Evolutionary conservation across 2,329 filamentous ascomycete species (phyloP).

Genomic region (Leptoxyphium fumago): DNA sequence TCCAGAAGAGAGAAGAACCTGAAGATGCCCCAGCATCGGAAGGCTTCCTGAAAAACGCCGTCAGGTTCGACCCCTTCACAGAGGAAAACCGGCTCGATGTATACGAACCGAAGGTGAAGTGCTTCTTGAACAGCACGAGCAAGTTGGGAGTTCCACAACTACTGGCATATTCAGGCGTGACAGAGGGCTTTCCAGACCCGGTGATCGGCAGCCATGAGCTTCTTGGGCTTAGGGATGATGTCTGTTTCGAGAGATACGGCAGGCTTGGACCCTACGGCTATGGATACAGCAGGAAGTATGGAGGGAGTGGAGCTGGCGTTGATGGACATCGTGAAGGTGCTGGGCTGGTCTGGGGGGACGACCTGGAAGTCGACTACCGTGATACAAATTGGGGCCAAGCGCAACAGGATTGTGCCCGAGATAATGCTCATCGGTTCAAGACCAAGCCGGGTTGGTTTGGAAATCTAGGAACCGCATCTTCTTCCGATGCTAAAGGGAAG

Average conservation of each 20-base stretch:
- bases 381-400: slow-evolving; percentile 64
- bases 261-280: slow-evolving; percentile 79
- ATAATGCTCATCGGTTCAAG: slow-evolving; percentile 57
- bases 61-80: slow-evolving; percentile 52
- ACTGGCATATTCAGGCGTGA: slow-evolving; percentile 61
- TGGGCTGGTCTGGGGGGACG: slow-evolving; percentile 62
- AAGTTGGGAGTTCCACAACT: slow-evolving; percentile 54
- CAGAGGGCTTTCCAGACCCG: slow-evolving; percentile 70
- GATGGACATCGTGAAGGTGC: slow-evolving; percentile 69
- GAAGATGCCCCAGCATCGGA: slow-evolving; percentile 11
- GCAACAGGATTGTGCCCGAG: slow-evolving; percentile 56
- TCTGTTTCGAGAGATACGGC: slow-evolving; percentile 89
- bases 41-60: slow-evolving; percentile 10
- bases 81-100: slow-evolving; percentile 23
- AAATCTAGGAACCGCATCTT: slow-evolving; percentile 12
- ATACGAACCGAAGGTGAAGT: slow-evolving; percentile 51
- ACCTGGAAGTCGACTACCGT: slow-evolving; percentile 61
- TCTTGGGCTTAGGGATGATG: slow-evolving; percentile 62
- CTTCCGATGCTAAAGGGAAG: slow-evolving; percentile 8
- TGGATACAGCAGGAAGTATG: slow-evolving; percentile 64
- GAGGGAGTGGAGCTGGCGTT: slow-evolving; percentile 73
- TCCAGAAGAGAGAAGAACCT: slow-evolving; percentile 18
- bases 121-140: slow-evolving; percentile 58
- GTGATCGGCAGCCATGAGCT: slow-evolving; percentile 77
- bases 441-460: slow-evolving; percentile 26